Evolutionary conservation across 2,329 filamentous ascomycete genomes (phyloP).

Genomic region (Clonostachys byssicola): DNA sequence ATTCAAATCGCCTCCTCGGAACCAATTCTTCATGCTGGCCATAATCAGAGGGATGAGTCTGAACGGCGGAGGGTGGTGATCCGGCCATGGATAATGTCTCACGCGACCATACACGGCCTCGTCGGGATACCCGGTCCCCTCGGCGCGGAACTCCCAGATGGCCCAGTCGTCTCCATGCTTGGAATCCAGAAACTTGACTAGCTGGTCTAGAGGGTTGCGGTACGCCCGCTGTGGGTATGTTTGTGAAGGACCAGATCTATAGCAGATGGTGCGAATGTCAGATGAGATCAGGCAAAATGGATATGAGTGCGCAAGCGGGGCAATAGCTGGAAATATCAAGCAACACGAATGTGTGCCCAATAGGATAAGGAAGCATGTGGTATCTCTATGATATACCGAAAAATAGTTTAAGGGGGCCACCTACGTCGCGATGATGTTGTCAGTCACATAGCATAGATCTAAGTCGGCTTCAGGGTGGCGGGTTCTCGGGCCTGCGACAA

Average conservation of each 20-base stretch:
- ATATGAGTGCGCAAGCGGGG: neutral
- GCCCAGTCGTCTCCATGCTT: conserved; percentile 84
- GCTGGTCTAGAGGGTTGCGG: conserved; percentile 83
- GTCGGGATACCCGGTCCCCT: conserved; percentile 94
- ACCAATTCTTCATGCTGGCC: conserved; percentile 89
- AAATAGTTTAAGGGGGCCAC: conserved; percentile 10
- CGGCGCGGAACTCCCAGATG: conserved; percentile 97
- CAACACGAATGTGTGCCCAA: neutral
- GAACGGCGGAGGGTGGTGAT: conserved; percentile 96
- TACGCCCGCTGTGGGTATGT: conserved; percentile 91
- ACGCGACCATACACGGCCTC: conserved; percentile 81
- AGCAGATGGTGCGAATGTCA: conserved; percentile 9
- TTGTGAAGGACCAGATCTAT: conserved; percentile 82
- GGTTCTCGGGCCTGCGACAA: conserved; percentile 82
- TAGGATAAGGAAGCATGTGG: neutral
- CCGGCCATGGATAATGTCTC: conserved; percentile 91
- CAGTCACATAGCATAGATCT: conserved; percentile 93
- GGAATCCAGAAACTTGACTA: conserved; percentile 82
- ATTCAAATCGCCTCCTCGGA: conserved; percentile 46
- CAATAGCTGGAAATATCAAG: neutral
- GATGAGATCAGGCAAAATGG: conserved; percentile 4
- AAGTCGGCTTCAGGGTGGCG: conserved; percentile 83
- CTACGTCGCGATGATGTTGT: conserved; percentile 65
- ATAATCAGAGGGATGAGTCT: conserved; percentile 82
- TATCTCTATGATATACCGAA: neutral